These are phyloP conservation scores for Penicillium parvum DNA, from an alignment of 495 filamentous ascomycete species.

Conservation along the genomic window DNA sequence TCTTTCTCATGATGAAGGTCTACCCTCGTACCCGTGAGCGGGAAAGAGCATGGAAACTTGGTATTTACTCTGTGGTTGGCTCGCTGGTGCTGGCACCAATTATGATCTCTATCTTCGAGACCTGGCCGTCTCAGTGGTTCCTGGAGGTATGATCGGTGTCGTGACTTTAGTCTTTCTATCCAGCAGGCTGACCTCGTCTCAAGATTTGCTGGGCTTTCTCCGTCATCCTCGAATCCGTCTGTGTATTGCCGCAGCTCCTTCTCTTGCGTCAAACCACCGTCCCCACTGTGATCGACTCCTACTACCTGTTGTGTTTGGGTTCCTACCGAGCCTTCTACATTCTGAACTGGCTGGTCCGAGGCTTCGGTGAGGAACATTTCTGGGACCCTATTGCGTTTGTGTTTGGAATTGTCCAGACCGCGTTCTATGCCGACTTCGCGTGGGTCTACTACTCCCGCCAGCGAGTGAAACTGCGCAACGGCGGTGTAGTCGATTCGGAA, in stretches of 20 bases:
- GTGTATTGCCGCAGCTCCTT: slow-evolving; percentile 84
- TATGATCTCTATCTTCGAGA: slow-evolving; percentile 57
- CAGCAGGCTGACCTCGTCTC: neutral
- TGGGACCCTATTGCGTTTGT: slow-evolving; percentile 70
- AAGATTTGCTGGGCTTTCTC: slow-evolving; percentile 82
- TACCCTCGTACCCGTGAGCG: slow-evolving; percentile 84
- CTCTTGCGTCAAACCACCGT: slow-evolving; percentile 91
- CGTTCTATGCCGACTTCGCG: slow-evolving; percentile 88
- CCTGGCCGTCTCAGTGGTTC: slow-evolving; percentile 40
- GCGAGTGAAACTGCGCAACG: slow-evolving; percentile 86
- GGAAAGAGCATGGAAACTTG: slow-evolving; percentile 88
- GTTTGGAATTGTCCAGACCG: slow-evolving; percentile 87
- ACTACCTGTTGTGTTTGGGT: slow-evolving; percentile 84
- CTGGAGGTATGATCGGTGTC: slow-evolving; percentile 50
- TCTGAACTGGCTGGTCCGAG: slow-evolving; percentile 81
- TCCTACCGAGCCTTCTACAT: slow-evolving; percentile 89
- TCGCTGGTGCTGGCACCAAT: slow-evolving; percentile 61
- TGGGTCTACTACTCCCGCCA: slow-evolving; percentile 96
- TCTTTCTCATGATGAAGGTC: slow-evolving; percentile 79
- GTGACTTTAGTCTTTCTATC: slow-evolving; percentile 5
- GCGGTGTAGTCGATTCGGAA: slow-evolving; percentile 89
- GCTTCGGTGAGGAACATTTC: slow-evolving; percentile 50
- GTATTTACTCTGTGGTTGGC: slow-evolving; percentile 56
- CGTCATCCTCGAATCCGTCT: slow-evolving; percentile 83
- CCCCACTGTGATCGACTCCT: slow-evolving; percentile 93